A percentile compares a stretch with the other conserved stretches of the same genome.
Conservation (phyloP, 2,329 filamentous ascomycete genomes). For the Ascochyta rabiei region DNA sequence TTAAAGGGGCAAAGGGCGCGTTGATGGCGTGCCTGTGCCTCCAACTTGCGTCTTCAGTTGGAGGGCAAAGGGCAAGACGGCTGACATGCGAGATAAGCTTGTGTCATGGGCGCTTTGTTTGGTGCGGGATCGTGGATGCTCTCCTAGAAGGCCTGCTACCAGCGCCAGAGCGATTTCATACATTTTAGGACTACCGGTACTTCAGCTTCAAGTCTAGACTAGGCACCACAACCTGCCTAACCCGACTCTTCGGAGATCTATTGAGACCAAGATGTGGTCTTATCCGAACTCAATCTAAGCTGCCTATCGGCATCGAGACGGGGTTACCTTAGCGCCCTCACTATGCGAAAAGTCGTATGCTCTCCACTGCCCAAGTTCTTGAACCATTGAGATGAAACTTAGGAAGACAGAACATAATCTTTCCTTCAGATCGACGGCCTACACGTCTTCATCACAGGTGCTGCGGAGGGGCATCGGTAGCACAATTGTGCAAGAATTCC, state of each 20-base stretch:
- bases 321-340: neutral
- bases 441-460: slow-evolving; percentile 62
- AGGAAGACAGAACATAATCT: slow-evolving; percentile 37
- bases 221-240: neutral
- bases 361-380: neutral
- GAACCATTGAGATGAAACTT: neutral
- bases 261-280: neutral
- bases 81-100: slow-evolving; percentile 1
- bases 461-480: slow-evolving; percentile 59
- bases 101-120: neutral
- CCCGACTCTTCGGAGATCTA: neutral
- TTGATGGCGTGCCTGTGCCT: slow-evolving; percentile 10
- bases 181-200: no score
- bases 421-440: slow-evolving; percentile 56
- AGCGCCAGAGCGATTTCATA: neutral
- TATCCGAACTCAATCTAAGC: neutral
- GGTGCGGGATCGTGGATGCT: neutral
- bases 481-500: slow-evolving; percentile 58
- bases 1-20: neutral
- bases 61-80: neutral
- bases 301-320: slow-evolving; percentile 2
- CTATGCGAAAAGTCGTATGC: no score
- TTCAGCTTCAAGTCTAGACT: no score
- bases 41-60: slow-evolving; percentile 3
- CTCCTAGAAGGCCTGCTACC: neutral